Percentiles rank a stretch among this genome's conserved stretches.
Conservation (phyloP, 208 protist species). For the Acanthamoeba healyi region DNA sequence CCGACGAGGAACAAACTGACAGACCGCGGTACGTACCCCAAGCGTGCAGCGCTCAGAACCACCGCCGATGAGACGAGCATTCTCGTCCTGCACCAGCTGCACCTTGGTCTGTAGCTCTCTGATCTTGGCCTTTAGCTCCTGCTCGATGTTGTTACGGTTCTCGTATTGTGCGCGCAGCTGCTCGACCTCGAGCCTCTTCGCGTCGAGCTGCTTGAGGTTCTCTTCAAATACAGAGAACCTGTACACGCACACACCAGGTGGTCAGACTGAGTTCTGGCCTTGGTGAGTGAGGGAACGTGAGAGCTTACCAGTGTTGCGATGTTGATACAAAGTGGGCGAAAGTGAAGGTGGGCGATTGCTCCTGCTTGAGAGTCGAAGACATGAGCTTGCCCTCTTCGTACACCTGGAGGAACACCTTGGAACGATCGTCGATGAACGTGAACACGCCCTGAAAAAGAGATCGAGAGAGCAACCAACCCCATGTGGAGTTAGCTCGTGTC, state of each 20-base stretch:
- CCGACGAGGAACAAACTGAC: neutral
- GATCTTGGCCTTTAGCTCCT: slow-evolving; percentile 11
- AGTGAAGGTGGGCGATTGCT: neutral
- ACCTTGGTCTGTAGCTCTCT: slow-evolving; percentile 32
- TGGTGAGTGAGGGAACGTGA: neutral
- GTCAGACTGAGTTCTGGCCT: neutral
- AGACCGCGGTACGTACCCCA: too few relatives aligned
- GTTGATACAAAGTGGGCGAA: slow-evolving; percentile 28
- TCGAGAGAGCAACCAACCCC: neutral
- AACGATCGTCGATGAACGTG: neutral
- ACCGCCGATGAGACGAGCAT: slow-evolving; percentile 44
- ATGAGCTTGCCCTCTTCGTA: slow-evolving; percentile 50
- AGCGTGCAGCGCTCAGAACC: slow-evolving; percentile 25
- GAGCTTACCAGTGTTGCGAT: neutral
- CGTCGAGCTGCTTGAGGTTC: neutral
- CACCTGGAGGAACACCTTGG: slow-evolving; percentile 12
- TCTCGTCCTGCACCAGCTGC: slow-evolving; percentile 49
- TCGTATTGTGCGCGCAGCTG: neutral
- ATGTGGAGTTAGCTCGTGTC: neutral
- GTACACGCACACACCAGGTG: neutral
- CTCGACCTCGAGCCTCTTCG: slow-evolving; percentile 33
- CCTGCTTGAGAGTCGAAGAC: slow-evolving; percentile 29
- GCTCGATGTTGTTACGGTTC: neutral
- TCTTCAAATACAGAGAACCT: slow-evolving; percentile 54
- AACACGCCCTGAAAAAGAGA: neutral